Evolutionary conservation across 83 land plant genomes (phyloP), one percentile per base, ranked within the genome.

Genomic region (Thuja plicata): DNA sequence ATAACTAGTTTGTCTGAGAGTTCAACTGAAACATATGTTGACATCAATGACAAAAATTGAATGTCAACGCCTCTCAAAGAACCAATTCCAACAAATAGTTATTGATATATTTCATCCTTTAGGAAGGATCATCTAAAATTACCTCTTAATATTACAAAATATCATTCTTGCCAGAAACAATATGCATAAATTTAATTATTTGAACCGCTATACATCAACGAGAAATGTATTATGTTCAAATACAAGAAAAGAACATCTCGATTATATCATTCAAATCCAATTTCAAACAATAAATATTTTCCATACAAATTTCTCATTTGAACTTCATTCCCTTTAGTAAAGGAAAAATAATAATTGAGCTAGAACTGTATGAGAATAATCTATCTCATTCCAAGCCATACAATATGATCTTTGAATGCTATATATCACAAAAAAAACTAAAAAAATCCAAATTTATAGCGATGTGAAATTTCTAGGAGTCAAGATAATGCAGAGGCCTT

Each of bases 401-500:
- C 86, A 84, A 84, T 84, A 84, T 84, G 57, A 37, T 48, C 57
- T 84, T 84, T 37, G 10, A 21, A 48, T 84, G 57, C 57, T 84
- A 84, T 4, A 84, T 84, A 84, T 21, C 86, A 84, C 86, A 50
- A 54, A 54, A 82, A 7, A 6, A 84, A 48, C 57, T 48, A 84
- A 84, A 57, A 46, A 46, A 12, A 81, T 41, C 35, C 15, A 32
- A 8, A 48, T 48, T 43, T 84, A 46, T 30, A 13, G 34, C 30
- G 9, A 13, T 30, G 57, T 11, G 17, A 12, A n/a, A 12, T 30
- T 32, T 7, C 50, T 84, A 84, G 35, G 45, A 43, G 4, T 43
- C 45, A 43, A 5, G 46, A 46, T 21, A 89, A 62, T 27, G 87
- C 94, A 43, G 89, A 52, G 19, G 93, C 74, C 88, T 96, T 96